Conservation (phyloP, 805 yeast genomes). For the Groenewaldozyma salmanticensis region DNA sequence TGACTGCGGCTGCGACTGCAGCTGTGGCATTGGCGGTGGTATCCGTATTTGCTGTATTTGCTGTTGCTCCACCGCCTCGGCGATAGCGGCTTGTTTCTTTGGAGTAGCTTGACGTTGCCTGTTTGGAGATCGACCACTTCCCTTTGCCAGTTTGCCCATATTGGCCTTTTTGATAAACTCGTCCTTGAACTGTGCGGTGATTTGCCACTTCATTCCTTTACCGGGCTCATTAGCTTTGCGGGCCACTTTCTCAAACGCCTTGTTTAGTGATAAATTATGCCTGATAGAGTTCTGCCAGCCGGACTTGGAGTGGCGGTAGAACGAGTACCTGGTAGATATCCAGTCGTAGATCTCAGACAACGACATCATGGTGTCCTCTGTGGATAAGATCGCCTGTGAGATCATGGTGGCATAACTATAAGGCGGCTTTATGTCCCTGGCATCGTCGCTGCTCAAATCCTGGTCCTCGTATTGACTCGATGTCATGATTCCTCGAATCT, state of each 20-base stretch:
- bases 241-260: constrained; percentile 96
- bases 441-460: constrained; percentile 72
- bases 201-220: constrained; percentile 99
- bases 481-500: constrained; percentile 27
- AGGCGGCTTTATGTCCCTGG: constrained; percentile 92
- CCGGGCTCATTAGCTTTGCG: constrained; percentile 95
- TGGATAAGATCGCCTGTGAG: constrained; percentile 89
- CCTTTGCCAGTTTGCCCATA: constrained; percentile 38
- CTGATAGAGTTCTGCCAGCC: constrained; percentile 99
- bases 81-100: constrained; percentile 5
- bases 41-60: not conserved
- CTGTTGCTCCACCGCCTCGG: not conserved
- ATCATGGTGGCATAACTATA: constrained; percentile 97
- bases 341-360: constrained; percentile 86
- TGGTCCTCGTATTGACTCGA: constrained; percentile 24
- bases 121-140: constrained; percentile 1
- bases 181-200: constrained; percentile 69
- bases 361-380: constrained; percentile 79
- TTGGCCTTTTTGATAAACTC: constrained; percentile 77
- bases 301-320: constrained; percentile 80
- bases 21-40: constrained; percentile 7
- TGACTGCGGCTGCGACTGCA: constrained; percentile 14
- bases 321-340: constrained; percentile 82
- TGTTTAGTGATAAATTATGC: constrained; percentile 86
- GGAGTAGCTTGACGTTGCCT: constrained; percentile 3